These are phyloP conservation scores for Talaromyces pinophilus DNA, from an alignment of 2,329 filamentous ascomycete species.

Conservation along the genomic window DNA sequence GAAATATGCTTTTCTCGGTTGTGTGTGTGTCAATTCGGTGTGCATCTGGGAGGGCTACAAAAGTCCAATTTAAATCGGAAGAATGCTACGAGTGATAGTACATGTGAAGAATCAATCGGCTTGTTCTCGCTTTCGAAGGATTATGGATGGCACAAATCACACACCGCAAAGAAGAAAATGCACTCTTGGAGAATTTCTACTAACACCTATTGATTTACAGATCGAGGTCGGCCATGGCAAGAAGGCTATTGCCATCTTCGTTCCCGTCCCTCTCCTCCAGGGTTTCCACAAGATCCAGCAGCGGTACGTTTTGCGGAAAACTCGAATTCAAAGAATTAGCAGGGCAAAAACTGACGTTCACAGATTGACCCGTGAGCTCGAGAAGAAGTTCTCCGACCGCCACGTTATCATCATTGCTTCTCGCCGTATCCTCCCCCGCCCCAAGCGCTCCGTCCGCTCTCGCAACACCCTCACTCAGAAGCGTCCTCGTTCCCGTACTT, in stretches of 20 bases:
- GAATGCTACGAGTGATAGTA: not conserved
- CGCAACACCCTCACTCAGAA: conserved; percentile 98
- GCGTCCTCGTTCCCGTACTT: conserved; percentile 94
- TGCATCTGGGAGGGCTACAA: not conserved
- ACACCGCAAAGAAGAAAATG: not conserved
- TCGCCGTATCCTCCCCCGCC: conserved; percentile 96
- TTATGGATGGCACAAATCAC: not conserved
- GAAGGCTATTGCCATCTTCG: conserved; percentile 99
- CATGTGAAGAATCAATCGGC: not conserved
- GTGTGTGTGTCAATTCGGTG: conserved; percentile 10
- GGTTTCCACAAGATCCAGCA: conserved; percentile 99
- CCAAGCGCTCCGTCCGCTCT: conserved; percentile 95
- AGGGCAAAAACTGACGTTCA: not conserved
- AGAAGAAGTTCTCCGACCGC: conserved; percentile 99
- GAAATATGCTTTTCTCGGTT: not conserved
- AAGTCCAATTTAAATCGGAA: not conserved
- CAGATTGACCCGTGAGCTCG: conserved; percentile 98
- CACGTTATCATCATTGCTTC: conserved; percentile 99
- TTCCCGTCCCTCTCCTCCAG: conserved; percentile 96
- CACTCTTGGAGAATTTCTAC: conserved; percentile 21
- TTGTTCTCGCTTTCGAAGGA: not conserved
- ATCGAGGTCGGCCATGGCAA: conserved; percentile 99
- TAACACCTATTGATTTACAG: conserved; percentile 56
- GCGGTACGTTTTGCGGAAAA: conserved; percentile 69
- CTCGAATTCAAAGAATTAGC: not conserved